A percentile compares a stretch with the other conserved stretches of the same genome.
Evolutionary conservation across 768 basidiomycete species (phyloP).

Genomic region (Scleroderma bovista): DNA sequence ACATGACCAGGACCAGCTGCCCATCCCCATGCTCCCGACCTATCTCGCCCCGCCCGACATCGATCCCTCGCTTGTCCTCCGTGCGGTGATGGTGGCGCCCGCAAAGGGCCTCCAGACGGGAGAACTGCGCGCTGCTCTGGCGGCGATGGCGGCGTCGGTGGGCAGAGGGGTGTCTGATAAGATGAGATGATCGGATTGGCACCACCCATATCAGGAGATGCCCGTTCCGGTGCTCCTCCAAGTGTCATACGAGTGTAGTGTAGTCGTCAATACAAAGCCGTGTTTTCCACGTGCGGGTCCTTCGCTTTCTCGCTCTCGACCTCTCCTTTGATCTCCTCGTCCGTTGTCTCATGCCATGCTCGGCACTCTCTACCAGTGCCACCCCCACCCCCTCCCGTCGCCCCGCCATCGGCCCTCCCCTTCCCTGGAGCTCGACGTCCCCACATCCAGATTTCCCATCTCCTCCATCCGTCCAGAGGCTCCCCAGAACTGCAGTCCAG

Average conservation of each 20-base stretch:
- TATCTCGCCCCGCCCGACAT: constrained; percentile 36
- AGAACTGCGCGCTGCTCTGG: constrained; percentile 20
- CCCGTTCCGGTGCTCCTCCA: background rate
- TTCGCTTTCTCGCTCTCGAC: too few relatives aligned
- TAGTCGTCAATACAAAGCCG: background rate
- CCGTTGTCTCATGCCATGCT: constrained; percentile 14
- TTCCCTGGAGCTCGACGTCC: constrained; percentile 19
- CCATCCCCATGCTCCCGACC: constrained; percentile 39
- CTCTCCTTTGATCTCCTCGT: background rate
- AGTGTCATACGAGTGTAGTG: background rate
- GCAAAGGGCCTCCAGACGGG: constrained; percentile 40
- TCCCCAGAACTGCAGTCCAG: constrained; percentile 14
- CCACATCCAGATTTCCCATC: constrained; percentile 29
- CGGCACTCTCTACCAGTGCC: background rate
- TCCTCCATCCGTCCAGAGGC: constrained; percentile 34
- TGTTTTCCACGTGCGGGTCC: too few relatives aligned
- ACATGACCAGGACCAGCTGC: constrained; percentile 36
- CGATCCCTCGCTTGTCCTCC: constrained; percentile 43
- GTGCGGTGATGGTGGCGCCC: constrained; percentile 47
- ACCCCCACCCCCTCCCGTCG: constrained; percentile 7
- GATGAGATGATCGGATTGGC: constrained; percentile 21
- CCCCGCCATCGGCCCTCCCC: constrained; percentile 9
- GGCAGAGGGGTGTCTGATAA: constrained; percentile 16
- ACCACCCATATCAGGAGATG: constrained; percentile 5
- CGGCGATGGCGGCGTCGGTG: constrained; percentile 16